Base-by-base conservation (phyloP, 2,329 filamentous ascomycete genomes). In the Pleomassaria siparia region DNA sequence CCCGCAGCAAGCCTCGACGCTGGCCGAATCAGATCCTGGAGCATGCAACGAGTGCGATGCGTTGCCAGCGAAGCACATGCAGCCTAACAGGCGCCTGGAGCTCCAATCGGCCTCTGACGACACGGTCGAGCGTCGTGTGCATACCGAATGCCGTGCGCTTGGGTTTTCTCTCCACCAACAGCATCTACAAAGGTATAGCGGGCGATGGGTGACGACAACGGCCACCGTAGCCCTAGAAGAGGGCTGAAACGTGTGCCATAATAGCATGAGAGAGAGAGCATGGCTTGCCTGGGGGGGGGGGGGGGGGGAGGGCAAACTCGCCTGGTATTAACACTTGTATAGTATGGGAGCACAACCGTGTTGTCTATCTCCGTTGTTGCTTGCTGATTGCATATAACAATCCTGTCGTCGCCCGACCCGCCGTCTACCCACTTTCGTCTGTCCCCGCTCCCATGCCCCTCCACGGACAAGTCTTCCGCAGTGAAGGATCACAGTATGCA, bases 61-160 rank as follows among this genome's bases (percentile, higher is more conserved):
- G 62, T 55, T 67, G 66, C 66, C 66, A 69, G 60, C 66, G 49
- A 57, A 67, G 64, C 65, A 60, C 6, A 22, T 68, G 65, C 65
- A 61, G 57, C 51, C 45, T n/a, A 46, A 50, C 49, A 51, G 58
- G 60, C 61, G 60, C 59, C 61, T 59, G 60, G 56, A 56, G 60
- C 57, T 55, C 62, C 59, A 62, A 66, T 61, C 57, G 59, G 32
- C 37, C 55, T 55, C 55, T 22, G 49, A 47, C 40, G 32, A 52
- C 56, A 53, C 53, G 51, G 25, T 7, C 12, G 25, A 3, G 32
- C 21, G 35, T 37, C 41, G 41, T 40, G 28, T 41, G 46, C 53
- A 55, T 63, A 48, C 58, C 60, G 47, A 60, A 48, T 56, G 59
- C 64, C 63, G 56, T 60, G 56, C 54, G 36, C 56, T 51, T 63